Conservation (phyloP, 495 filamentous ascomycete species). For the Melanomma pulvis-pyrius region DNA sequence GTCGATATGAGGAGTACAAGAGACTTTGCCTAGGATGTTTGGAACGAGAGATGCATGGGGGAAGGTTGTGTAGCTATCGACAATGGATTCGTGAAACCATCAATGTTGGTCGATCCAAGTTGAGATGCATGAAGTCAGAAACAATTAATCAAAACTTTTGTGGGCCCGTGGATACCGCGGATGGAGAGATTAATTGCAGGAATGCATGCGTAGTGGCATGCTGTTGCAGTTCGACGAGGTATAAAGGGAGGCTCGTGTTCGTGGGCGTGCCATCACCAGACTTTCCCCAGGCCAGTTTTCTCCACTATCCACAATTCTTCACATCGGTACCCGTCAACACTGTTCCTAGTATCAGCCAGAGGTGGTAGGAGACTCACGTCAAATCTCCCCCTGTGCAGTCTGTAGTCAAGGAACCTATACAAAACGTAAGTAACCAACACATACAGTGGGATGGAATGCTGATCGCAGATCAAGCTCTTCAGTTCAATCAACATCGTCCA, state of each 20-base stretch:
- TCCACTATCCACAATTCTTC: neutral
- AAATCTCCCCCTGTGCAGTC: neutral
- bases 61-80: too few species aligned
- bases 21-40: too few species aligned
- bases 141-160: neutral
- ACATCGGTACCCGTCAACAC: neutral
- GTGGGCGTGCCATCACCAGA: neutral
- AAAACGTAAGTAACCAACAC: neutral
- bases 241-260: neutral
- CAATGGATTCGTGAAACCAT: too few species aligned
- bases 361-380: neutral
- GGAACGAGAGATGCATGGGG: too few species aligned
- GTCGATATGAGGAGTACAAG: too few species aligned
- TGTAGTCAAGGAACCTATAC: neutral
- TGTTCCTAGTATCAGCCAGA: neutral
- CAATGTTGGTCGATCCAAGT: too few species aligned
- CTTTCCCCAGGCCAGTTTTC: neutral
- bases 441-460: too few species aligned
- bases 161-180: neutral
- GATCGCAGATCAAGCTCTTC: too few species aligned
- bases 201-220: neutral
- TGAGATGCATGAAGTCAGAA: too few species aligned
- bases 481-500: too few species aligned
- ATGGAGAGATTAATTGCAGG: neutral
- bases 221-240: neutral